Percentiles rank a stretch among this genome's conserved stretches.
Evolutionary conservation across 2,329 filamentous ascomycete genomes (phyloP).

Genomic region (Pseudogymnoascus sp.): DNA sequence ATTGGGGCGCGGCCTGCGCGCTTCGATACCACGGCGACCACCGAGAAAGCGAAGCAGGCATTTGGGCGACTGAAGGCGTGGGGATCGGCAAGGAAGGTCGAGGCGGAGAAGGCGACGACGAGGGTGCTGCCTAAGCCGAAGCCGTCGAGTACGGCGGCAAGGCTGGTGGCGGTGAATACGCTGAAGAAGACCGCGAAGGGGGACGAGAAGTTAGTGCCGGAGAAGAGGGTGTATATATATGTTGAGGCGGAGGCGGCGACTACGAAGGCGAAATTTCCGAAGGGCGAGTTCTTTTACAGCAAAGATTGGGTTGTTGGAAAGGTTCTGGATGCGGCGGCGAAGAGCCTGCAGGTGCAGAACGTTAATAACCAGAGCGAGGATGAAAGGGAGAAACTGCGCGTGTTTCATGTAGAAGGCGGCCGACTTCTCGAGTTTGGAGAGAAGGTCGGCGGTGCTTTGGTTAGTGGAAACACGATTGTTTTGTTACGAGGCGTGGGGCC

Average conservation of each 20-base stretch:
- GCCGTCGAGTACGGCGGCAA: constrained; percentile 52
- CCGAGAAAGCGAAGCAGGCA: constrained; percentile 62
- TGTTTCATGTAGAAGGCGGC: constrained; percentile 91
- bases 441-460: constrained; percentile 65
- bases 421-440: constrained; percentile 79
- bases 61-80: constrained; percentile 71
- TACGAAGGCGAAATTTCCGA: constrained; percentile 72
- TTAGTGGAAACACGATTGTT: constrained; percentile 83
- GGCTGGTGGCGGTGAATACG: constrained; percentile 60
- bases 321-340: constrained; percentile 69
- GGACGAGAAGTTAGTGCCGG: constrained; percentile 66
- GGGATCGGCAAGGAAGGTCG: constrained; percentile 64
- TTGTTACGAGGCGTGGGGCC: constrained; percentile 76
- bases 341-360: constrained; percentile 69
- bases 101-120: constrained; percentile 36
- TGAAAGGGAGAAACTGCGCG: constrained; percentile 70
- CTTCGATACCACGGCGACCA: constrained; percentile 37
- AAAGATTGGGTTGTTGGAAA: constrained; percentile 85
- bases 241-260: constrained; percentile 87
- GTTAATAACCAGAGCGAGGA: constrained; percentile 69
- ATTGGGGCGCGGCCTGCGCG: constrained; percentile 41
- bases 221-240: constrained; percentile 84
- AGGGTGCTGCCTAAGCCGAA: constrained; percentile 53
- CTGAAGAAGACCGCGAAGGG: constrained; percentile 87
- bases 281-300: constrained; percentile 71